Percentiles rank a stretch among this genome's conserved stretches.
Conservation (phyloP, 2,329 filamentous ascomycete species). For the Trichoderma sp. region DNA sequence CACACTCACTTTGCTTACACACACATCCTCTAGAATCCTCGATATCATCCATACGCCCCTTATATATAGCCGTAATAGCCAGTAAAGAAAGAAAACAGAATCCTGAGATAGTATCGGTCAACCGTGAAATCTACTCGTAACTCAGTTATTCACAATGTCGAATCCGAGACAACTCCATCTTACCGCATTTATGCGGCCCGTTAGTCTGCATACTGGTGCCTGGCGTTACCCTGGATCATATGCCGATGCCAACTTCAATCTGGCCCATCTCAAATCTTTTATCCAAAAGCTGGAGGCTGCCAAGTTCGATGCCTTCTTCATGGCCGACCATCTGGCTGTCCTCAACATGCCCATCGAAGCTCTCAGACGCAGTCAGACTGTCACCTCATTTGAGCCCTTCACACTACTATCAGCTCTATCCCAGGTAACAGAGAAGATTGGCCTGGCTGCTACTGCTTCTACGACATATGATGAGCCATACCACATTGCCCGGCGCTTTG, state of each 20-base stretch:
- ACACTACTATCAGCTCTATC: slow-evolving; percentile 50
- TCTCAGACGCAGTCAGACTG: slow-evolving; percentile 54
- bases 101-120: background rate
- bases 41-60: background rate
- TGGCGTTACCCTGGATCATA: slow-evolving; percentile 55
- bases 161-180: slow-evolving; percentile 45
- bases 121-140: background rate
- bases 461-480: slow-evolving; percentile 55
- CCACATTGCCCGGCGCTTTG: slow-evolving; percentile 51
- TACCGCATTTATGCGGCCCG: slow-evolving; percentile 58
- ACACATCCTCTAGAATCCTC: background rate
- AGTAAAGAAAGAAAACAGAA: background rate
- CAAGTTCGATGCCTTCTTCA: slow-evolving; percentile 56
- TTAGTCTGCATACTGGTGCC: slow-evolving; percentile 53
- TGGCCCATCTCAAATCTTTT: slow-evolving; percentile 50
- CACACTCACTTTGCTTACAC: background rate
- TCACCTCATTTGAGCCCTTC: slow-evolving; percentile 56
- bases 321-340: slow-evolving; percentile 53
- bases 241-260: slow-evolving; percentile 57
- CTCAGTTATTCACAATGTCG: slow-evolving; percentile 13
- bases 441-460: slow-evolving; percentile 51
- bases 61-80: background rate
- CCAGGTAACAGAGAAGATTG: slow-evolving; percentile 46
- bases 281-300: slow-evolving; percentile 52
- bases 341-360: slow-evolving; percentile 56